Evolutionary conservation across 768 basidiomycete species (phyloP), one percentile per base, ranked within the genome.

Genomic region (Leccinum uliginosum): DNA sequence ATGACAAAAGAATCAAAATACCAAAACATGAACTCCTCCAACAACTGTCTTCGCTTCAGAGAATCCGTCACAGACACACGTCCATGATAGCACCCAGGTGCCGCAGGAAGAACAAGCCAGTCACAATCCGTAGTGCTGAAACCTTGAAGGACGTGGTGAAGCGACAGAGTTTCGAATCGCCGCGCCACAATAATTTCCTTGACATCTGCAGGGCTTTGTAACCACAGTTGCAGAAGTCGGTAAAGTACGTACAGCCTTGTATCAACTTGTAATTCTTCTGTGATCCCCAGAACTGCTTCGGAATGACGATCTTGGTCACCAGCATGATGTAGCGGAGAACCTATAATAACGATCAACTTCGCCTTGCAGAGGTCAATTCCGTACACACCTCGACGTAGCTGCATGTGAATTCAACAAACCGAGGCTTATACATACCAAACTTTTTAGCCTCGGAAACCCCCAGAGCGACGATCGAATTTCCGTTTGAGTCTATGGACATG

Each of bases 11-110:
- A 86, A 65, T 94, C 89, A 56, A 97, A 91, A 62, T 93, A 87
- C 97, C 97, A 99, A 67, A 85, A 89, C n/a, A 98, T 55, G 65
- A 96, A 92, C 51, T 98, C 92, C 67, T 91, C 85, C 0, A 94
- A 65, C 14, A 98, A 71, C 65, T 93, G 86, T n/a, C 83, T 78
- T 17, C 92, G 80, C 69, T 93, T 97, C 30, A 83, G 62, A 2
- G 83, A 73, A 63, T 98, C 94, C 0, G 83, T 81, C 3, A 83
- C 80, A 7, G 83, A 74, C 0, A 84, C 79, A 50, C 86, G 76
- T 3, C 67, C 62, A 58, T 87, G 80, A 32, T 69, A 60, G 7
- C 70, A 71, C 17, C 72, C 70, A 7, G 61, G 61, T 1, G 3
- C 54, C 6, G 78, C 74, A 0, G 75, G 71, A 9, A 80, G 83